Evolutionary conservation across 306 rosid species (phyloP), one percentile per base, ranked within the genome.

Genomic region (Rubus idaeus): DNA sequence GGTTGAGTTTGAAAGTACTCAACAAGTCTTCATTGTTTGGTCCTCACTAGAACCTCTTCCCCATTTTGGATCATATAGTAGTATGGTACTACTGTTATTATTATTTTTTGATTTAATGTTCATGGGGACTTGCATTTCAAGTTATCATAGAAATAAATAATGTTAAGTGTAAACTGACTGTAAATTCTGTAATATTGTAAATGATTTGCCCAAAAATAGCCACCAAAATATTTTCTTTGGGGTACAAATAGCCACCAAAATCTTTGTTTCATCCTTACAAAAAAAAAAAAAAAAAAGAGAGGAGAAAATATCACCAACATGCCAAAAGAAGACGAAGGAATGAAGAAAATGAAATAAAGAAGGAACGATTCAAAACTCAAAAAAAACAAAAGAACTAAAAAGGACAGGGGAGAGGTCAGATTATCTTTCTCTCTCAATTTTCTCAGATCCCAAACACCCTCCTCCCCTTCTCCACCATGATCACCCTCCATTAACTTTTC

Each of bases 361-460:
- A 35, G 6, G 42, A 64, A 16, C 57, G 63, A 47, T 60, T 62
- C 52, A 78, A 78, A 78, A 70, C 39, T 4, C 41, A 0, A 30
- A 30, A 30, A 30, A 30, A 30, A 30, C 35, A 37, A 45, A 60
- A 77, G n/a, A 47, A 56, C 9, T 35, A 8, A 77, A 23, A 82
- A 56, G 30, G 50, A 55, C 62, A n/a, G 69, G 10, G 41, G 35
- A 63, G 21, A 37, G 44, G 75, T 50, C 66, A 41, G 73, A 52
- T 79, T 53, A 47, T 52, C 75, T 73, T 20, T 73, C 45, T 66
- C 52, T 46, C 62, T 56, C 70, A 58, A 39, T 67, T 57, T 73
- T 75, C 35, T 30, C 80, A 63, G 81, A 70, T 70, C 84, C 74
- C 81, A 76, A 80, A 61, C 80, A 42, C 41, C 52, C 62, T 23